These are phyloP conservation scores for Vanderwaltozyma verrucispora DNA, from an alignment of 805 yeast genomes.

Conservation along the genomic window DNA sequence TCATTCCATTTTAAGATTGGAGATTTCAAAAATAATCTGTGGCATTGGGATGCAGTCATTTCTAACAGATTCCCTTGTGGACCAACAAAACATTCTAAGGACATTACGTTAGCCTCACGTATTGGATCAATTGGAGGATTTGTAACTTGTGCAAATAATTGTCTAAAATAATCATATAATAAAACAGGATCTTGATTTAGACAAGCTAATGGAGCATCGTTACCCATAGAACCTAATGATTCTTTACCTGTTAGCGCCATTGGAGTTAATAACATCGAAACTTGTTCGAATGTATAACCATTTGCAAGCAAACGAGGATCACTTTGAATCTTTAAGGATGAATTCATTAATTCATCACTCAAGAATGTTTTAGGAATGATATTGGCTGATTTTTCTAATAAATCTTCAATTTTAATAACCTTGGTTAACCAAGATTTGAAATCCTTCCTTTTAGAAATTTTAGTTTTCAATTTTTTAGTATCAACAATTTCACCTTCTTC, in stretches of 20 bases:
- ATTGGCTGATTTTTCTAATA: constrained; percentile 42
- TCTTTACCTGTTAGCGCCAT: constrained; percentile 92
- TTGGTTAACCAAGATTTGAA: constrained; percentile 91
- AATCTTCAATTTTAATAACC: constrained; percentile 72
- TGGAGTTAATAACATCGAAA: constrained; percentile 73
- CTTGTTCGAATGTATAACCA: constrained; percentile 93
- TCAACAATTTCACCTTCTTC: constrained; percentile 88
- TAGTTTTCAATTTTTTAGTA: constrained; percentile 74
- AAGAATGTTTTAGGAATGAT: background rate
- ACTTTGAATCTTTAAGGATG: constrained; percentile 41
- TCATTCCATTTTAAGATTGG: constrained; percentile 74
- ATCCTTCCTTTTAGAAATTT: constrained; percentile 74
- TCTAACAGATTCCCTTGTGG: constrained; percentile 94
- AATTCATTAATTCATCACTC: constrained; percentile 8
- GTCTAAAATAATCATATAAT: constrained; percentile 88
- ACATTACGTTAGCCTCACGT: constrained; percentile 94
- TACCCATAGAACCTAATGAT: constrained; percentile 97
- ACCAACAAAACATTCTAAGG: constrained; percentile 91
- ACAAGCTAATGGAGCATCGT: constrained; percentile 92
- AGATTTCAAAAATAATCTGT: constrained; percentile 69
- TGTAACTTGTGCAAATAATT: constrained; percentile 95
- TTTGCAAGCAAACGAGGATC: constrained; percentile 80
- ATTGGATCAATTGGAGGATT: constrained; percentile 99
- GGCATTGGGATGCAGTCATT: constrained; percentile 86
- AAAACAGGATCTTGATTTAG: constrained; percentile 85